Conservation (phyloP, 805 yeast species). For the Yarrowia sp. region DNA sequence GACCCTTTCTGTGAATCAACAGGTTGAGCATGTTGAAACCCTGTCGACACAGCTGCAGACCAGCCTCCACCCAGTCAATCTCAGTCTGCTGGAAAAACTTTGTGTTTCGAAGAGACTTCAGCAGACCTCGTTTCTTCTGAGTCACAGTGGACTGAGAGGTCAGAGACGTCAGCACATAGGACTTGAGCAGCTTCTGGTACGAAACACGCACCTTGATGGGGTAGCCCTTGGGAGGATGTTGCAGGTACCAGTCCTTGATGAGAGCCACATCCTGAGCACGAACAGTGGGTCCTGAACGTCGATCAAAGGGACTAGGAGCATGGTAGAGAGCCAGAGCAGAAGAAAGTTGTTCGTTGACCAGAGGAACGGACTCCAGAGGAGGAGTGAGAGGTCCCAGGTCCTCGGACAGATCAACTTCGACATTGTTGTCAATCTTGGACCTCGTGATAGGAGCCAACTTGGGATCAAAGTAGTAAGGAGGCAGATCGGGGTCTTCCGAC, state of each 20-base stretch:
- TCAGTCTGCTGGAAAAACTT: slow-evolving; percentile 88
- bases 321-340: slow-evolving; percentile 67
- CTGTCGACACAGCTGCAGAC: slow-evolving; percentile 86
- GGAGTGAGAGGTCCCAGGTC: slow-evolving; percentile 37
- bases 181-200: slow-evolving; percentile 82
- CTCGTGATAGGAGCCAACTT: slow-evolving; percentile 53
- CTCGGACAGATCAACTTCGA: slow-evolving; percentile 43
- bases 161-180: slow-evolving; percentile 66
- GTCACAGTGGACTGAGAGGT: slow-evolving; percentile 47
- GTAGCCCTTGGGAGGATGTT: slow-evolving; percentile 54
- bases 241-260: slow-evolving; percentile 75
- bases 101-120: slow-evolving; percentile 67
- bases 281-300: slow-evolving; percentile 63
- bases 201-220: slow-evolving; percentile 82
- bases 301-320: slow-evolving; percentile 84
- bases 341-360: slow-evolving; percentile 46
- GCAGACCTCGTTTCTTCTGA: slow-evolving; percentile 53
- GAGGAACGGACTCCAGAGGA: slow-evolving; percentile 44
- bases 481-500: slow-evolving; percentile 48
- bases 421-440: slow-evolving; percentile 34
- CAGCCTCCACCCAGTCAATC: slow-evolving; percentile 98
- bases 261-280: slow-evolving; percentile 90
- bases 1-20: slow-evolving; percentile 82
- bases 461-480: slow-evolving; percentile 56
- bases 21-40: slow-evolving; percentile 92